Conservation (phyloP, 345 rosid genomes). For the Noccaea bulbosa region DNA sequence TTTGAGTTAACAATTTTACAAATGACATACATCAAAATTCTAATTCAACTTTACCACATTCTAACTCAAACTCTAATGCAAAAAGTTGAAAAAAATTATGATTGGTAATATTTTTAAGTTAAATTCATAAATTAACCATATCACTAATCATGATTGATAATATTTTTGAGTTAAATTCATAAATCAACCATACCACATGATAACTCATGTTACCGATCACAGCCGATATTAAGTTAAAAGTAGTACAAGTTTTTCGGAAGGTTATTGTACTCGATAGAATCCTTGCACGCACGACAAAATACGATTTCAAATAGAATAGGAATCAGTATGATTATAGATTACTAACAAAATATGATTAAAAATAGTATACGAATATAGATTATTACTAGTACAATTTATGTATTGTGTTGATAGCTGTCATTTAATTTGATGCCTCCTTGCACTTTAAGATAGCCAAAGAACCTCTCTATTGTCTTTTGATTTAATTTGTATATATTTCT, state of each 20-base stretch:
- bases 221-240: neutral
- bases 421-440: conserved; percentile 23
- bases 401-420: conserved; percentile 26
- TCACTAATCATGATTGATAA: no score
- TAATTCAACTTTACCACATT: no score
- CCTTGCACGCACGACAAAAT: conserved; percentile 36
- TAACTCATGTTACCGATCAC: no score
- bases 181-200: no score
- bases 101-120: no score
- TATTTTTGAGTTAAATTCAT: no score
- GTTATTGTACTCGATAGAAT: conserved; percentile 1
- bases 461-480: conserved; percentile 23
- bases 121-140: no score
- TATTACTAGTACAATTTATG: conserved; percentile 11
- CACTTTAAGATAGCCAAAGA: conserved; percentile 11
- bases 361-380: conserved; percentile 15
- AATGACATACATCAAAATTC: no score
- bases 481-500: neutral
- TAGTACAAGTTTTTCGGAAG: neutral
- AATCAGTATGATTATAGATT: conserved; percentile 3
- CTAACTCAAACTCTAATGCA: no score
- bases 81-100: no score
- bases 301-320: conserved; percentile 8
- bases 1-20: no score
- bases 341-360: conserved; percentile 2